Evolutionary conservation across 495 filamentous ascomycete genomes (phyloP), one percentile per base, ranked within the genome.

Genomic region (Penicillium fimorum): DNA sequence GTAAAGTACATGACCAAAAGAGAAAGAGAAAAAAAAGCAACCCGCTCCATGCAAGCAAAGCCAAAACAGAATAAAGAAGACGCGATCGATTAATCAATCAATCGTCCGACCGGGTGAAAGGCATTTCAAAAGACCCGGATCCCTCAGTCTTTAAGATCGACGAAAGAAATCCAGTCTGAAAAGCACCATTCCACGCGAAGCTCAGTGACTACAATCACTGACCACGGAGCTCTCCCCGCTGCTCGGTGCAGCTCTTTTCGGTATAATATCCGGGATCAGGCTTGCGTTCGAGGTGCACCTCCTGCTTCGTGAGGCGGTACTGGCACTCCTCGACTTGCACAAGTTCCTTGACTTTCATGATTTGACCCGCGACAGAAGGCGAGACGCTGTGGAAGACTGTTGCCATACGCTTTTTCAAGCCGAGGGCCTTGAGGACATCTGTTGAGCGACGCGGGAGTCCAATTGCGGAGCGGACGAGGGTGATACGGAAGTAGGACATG

Each of bases 271-370:
- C 94, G 1, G 82, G 80, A 57, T 96, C 90, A 8, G 92, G 91
- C 71, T 80, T 84, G 62, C 95, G 77, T 76, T 85, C 79, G 13
- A 79, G 80, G 67, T 83, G 82, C 59, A 96, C 79, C 76, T 97
- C 87, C 55, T 79, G 75, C 67, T 86, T 85, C 18, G 84, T 87
- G 67, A 92, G 68, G n/a, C 82, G 65, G 52, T 70, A 64, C 15
- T 89, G 89, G 38, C 96, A 91, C 73, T 97, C 94, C 38, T 84
- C 75, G 24, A 99, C 93, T 12, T 82, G 79, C 6, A 99, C 88
- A 55, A 99, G 79, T 72, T 99, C 95, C 74, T 99, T 99, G 47
- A 99, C 92, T 71, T 89, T 91, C 84, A 97, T 89, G 72, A 99
- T 94, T 76, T 96, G 91, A 72, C 95, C 95, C 4, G 95, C 95